phyloP scores from a whole-genome alignment of 2,329 filamentous ascomycete genomes.

The Calonectria henricotiae region DNA sequence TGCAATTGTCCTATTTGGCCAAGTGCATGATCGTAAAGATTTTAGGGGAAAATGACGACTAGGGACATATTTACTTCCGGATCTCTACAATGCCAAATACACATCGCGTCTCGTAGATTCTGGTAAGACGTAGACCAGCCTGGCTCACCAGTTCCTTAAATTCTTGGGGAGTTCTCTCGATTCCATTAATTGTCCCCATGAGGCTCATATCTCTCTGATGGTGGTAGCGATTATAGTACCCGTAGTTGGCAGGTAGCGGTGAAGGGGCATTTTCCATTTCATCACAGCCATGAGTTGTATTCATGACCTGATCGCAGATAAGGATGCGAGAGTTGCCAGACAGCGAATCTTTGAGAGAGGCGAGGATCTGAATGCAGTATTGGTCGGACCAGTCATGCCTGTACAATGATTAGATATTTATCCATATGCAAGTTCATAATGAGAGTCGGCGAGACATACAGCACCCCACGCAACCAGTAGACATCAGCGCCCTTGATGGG shows the following conservation, averaged over 20 bases:
- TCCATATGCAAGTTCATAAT: not conserved
- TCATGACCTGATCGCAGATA: constrained; percentile 10
- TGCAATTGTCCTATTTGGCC: too few relatives aligned
- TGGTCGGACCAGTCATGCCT: constrained; percentile 2
- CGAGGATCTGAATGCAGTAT: not conserved
- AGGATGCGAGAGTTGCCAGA: not conserved
- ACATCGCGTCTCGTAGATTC: not conserved
- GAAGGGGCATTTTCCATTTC: not conserved
- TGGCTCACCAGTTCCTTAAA: not conserved
- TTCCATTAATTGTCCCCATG: not conserved
- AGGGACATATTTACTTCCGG: not conserved
- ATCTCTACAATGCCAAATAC: not conserved
- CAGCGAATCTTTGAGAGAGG: not conserved
- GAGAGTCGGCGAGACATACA: not conserved
- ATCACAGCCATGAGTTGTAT: not conserved
- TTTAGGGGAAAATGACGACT: too few relatives aligned
- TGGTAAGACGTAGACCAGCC: not conserved
- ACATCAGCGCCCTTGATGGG: not conserved
- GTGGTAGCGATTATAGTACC: not conserved
- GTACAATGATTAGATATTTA: not conserved
- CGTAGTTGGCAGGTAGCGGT: not conserved
- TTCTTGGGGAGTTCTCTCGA: not conserved
- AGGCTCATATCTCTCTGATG: not conserved
- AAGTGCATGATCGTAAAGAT: too few relatives aligned
- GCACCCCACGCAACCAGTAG: not conserved